phyloP scores from a whole-genome alignment of 306 rosid genomes.

The Pyrus communis region DNA sequence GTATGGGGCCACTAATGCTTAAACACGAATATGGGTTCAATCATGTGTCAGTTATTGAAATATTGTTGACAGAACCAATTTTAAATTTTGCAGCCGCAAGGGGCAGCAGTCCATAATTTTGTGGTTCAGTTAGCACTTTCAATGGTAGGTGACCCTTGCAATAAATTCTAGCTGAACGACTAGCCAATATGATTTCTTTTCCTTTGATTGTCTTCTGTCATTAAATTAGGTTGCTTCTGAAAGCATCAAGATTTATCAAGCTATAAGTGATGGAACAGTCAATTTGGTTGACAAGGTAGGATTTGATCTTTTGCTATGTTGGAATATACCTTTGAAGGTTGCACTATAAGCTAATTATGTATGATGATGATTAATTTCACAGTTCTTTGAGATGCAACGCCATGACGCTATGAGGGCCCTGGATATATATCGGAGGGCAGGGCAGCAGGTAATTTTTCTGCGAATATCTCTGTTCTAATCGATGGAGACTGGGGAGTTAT shows the following conservation, averaged over 20 bases:
- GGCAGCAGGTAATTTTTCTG: constrained; percentile 67
- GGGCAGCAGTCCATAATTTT: constrained; percentile 83
- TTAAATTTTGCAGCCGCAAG: constrained; percentile 66
- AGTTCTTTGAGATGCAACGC: constrained; percentile 98
- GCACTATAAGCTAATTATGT: constrained; percentile 19
- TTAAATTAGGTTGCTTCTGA: constrained; percentile 78
- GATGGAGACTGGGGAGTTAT: background rate
- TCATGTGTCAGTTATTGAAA: constrained; percentile 1
- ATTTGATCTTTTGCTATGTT: constrained; percentile 16
- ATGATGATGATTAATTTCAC: constrained; percentile 26
- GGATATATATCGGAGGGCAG: constrained; percentile 89
- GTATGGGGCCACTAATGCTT: background rate
- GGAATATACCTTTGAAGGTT: constrained; percentile 14
- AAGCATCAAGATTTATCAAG: constrained; percentile 88
- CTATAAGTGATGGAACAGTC: constrained; percentile 92
- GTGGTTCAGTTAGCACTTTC: constrained; percentile 84
- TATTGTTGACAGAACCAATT: background rate
- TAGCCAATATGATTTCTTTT: background rate
- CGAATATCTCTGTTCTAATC: background rate
- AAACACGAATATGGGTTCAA: background rate
- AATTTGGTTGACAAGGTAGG: constrained; percentile 96
- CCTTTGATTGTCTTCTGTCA: constrained; percentile 24
- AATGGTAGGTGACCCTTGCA: constrained; percentile 51
- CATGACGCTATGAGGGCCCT: constrained; percentile 79
- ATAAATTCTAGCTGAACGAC: constrained; percentile 2